These are phyloP conservation scores for Hypoxylon trugodes DNA, from an alignment of 495 filamentous ascomycete species.

Conservation along the genomic window DNA sequence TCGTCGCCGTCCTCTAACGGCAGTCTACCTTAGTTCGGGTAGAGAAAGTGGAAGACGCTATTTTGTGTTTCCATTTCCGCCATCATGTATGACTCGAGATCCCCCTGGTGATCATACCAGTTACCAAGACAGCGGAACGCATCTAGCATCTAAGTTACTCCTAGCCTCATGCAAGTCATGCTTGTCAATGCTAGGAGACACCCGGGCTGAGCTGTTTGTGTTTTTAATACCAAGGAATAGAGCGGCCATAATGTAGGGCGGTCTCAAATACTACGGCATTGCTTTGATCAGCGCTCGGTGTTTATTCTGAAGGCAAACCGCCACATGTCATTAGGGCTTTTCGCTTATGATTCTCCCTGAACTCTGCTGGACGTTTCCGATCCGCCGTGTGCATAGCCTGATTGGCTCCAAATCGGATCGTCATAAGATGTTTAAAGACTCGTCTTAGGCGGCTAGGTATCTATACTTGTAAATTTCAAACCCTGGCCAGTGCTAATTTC, in stretches of 20 bases:
- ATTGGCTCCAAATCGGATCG: constrained; percentile 16
- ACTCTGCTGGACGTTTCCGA: constrained; percentile 13
- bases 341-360: constrained; percentile 25
- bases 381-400: constrained; percentile 24
- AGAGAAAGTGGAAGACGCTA: constrained; percentile 16
- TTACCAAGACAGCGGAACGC: constrained; percentile 30
- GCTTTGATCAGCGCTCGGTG: constrained; percentile 21
- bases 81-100: constrained; percentile 28
- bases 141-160: constrained; percentile 17
- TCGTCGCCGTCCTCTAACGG: constrained; percentile 25
- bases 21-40: constrained; percentile 10
- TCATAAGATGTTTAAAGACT: constrained; percentile 2
- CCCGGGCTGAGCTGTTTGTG: background rate
- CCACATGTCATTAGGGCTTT: constrained; percentile 9
- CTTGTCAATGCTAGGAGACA: constrained; percentile 18
- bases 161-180: constrained; percentile 32
- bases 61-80: constrained; percentile 10
- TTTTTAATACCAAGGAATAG: background rate
- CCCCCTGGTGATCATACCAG: constrained; percentile 2
- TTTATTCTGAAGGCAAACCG: constrained; percentile 10
- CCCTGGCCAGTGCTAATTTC: too few species aligned
- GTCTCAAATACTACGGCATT: background rate
- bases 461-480: too few species aligned
- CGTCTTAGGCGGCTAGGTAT: constrained; percentile 9
- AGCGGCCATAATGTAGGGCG: background rate